Conservation (phyloP, 2,329 filamentous ascomycete genomes). For the Ophiostoma angusticollis region DNA sequence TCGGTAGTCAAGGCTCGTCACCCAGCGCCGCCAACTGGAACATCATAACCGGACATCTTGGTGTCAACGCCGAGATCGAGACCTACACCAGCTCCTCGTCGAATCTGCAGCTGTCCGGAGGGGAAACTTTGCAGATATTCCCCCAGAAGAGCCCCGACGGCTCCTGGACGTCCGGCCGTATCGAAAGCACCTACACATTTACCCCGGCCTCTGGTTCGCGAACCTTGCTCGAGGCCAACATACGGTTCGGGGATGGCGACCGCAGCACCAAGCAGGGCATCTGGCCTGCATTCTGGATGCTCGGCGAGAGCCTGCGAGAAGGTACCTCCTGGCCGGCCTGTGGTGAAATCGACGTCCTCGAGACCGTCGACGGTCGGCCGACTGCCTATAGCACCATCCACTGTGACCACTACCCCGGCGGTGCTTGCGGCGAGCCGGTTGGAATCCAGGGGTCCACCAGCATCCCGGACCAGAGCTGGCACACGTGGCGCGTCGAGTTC, state of each 20-base stretch:
- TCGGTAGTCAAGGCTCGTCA: constrained; percentile 25
- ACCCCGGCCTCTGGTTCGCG: constrained; percentile 28
- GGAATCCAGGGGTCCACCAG: constrained; percentile 25
- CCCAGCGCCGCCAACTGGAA: constrained; percentile 32
- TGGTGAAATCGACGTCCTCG: constrained; percentile 42
- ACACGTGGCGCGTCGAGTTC: constrained; percentile 34
- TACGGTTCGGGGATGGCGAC: constrained; percentile 31
- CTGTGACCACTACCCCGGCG: constrained; percentile 31
- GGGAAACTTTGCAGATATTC: constrained; percentile 37
- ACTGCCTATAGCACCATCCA: constrained; percentile 34
- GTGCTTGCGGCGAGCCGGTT: constrained; percentile 35
- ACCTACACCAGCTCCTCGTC: constrained; percentile 29
- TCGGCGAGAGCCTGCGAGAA: constrained; percentile 32
- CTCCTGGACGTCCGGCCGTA: constrained; percentile 37
- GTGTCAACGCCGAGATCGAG: constrained; percentile 37
- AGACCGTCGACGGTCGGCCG: constrained; percentile 34
- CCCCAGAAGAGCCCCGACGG: constrained; percentile 23
- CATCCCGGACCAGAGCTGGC: constrained; percentile 35
- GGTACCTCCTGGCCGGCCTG: constrained; percentile 34
- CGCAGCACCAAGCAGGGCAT: constrained; percentile 32
- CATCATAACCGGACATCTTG: constrained; percentile 28
- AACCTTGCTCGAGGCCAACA: constrained; percentile 30
- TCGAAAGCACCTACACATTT: constrained; percentile 35
- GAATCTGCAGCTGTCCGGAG: constrained; percentile 39
- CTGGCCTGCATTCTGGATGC: constrained; percentile 44